Evolutionary conservation across 2,329 filamentous ascomycete species (phyloP), one percentile per base, ranked within the genome.

Genomic region (Colletotrichum sp.): DNA sequence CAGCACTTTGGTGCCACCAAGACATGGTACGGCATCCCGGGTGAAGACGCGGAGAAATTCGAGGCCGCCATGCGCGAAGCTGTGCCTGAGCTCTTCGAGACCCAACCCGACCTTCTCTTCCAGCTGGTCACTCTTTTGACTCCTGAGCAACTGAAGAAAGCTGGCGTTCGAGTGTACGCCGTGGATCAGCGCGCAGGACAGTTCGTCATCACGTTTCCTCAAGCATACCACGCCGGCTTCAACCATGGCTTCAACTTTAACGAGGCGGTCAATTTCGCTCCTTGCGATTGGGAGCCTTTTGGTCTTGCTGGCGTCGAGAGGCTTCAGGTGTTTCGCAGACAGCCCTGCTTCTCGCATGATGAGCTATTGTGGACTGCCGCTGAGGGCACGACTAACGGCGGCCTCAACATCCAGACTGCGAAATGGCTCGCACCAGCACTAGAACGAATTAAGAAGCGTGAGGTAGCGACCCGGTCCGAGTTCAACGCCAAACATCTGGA

Each of bases 181-280:
- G 87, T 98, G n/a, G 97, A 99, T 82, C 97, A 99, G 83, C 91
- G 96, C 79, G 97, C 97, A 32, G 97, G 97, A 7, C 96, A 99
- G 82, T 95, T 99, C 78, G 96, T 99, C 77, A 93, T 99, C 78
- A 99, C 97, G 0, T 99, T 98, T 80, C 97, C 97, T 0, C 95
- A 98, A 83, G 97, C 97, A 1, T 99, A 98, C 80, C 97, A 99
- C 83, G 96, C 97, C 8, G 97, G 97, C 0, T 99, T 99, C 86
- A 99, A 99, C 80, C 97, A 99, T 80, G 97, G 94, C 0, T 99
- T 99, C 88, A 99, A 99, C 82, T 98, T 98, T 85, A 99, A 99
- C 80, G 97, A 99, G 84, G 97, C 97, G 7, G 97, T 99, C 79
- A 99, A 99, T 82, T 99, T 99, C 85, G 97, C 97, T 0, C 97